Percentiles rank a stretch among this genome's conserved stretches.
phyloP scores from a whole-genome alignment of 2,329 filamentous ascomycete genomes.

The Paraconiothyrium sp. region DNA sequence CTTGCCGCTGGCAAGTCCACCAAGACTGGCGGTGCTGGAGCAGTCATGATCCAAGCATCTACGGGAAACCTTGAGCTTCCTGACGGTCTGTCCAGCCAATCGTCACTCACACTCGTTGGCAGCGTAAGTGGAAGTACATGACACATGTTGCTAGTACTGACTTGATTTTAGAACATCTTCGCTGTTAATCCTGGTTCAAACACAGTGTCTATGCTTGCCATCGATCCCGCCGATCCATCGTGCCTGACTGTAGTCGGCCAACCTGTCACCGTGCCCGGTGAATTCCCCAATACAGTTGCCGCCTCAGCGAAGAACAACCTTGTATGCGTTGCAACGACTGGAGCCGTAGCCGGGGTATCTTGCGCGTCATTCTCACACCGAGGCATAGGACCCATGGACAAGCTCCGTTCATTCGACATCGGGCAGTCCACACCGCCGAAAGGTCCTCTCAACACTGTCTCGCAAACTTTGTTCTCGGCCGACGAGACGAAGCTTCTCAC shows the following conservation, averaged over 20 bases:
- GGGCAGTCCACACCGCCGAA: conserved; percentile 66
- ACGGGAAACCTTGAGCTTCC: conserved; percentile 52
- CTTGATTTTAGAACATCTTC: conserved; percentile 58
- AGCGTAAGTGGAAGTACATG: conserved; percentile 55
- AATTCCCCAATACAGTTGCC: conserved; percentile 53
- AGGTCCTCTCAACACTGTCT: conserved; percentile 68
- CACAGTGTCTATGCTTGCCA: conserved; percentile 50
- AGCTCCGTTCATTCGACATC: conserved; percentile 56
- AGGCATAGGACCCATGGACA: conserved; percentile 48
- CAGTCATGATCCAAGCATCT: conserved; percentile 49
- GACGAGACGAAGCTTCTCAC: conserved; percentile 63
- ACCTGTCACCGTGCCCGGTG: conserved; percentile 45
- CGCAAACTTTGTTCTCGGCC: conserved; percentile 67
- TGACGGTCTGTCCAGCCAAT: conserved; percentile 64
- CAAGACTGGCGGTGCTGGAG: conserved; percentile 59
- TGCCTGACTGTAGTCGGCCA: conserved; percentile 43
- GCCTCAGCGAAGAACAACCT: conserved; percentile 48
- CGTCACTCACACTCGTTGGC: conserved; percentile 61
- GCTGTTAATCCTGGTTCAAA: conserved; percentile 59
- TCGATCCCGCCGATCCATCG: conserved; percentile 41
- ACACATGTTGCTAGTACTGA: conserved; percentile 21
- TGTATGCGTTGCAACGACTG: conserved; percentile 51
- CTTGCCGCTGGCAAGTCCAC: conserved; percentile 56
- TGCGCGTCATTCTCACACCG: conserved; percentile 42
- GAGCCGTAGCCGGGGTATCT: conserved; percentile 48